Evolutionary conservation across 108 stramenopile genomes (phyloP).

Genomic region (Nitzschia palea): DNA sequence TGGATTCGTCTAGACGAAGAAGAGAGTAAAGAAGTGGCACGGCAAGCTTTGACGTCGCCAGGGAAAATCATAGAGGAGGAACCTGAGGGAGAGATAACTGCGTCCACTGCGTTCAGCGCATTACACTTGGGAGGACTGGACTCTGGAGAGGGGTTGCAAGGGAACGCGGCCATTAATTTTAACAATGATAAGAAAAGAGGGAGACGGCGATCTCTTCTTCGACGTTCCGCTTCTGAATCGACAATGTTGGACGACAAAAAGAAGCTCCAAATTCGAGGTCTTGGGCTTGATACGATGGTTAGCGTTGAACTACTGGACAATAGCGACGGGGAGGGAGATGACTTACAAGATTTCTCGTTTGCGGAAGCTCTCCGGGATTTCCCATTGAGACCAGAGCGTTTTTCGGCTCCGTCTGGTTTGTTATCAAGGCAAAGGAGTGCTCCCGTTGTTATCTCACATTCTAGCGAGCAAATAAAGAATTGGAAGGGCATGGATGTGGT

Average conservation of each 20-base stretch:
- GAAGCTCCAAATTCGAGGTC: slow-evolving; percentile 12
- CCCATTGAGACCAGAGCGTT: neutral
- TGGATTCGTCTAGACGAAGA: slow-evolving; percentile 22
- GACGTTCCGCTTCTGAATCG: slow-evolving; percentile 31
- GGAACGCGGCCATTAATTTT: neutral
- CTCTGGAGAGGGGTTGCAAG: neutral
- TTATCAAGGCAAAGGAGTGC: slow-evolving; percentile 2
- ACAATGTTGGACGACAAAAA: slow-evolving; percentile 32
- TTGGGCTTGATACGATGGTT: slow-evolving; percentile 5
- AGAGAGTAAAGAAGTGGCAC: slow-evolving; percentile 11
- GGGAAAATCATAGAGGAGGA: neutral
- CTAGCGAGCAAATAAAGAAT: slow-evolving; percentile 11
- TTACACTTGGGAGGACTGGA: slow-evolving; percentile 4
- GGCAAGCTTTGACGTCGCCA: slow-evolving; percentile 10
- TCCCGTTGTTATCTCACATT: neutral
- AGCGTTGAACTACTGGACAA: neutral
- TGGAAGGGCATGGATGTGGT: slow-evolving; percentile 29
- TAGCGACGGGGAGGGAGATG: slow-evolving; percentile 4
- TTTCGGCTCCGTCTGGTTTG: neutral
- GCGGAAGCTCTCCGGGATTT: neutral
- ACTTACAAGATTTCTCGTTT: neutral
- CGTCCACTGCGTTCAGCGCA: slow-evolving; percentile 17
- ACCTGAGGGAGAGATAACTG: neutral
- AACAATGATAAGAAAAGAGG: slow-evolving; percentile 26
- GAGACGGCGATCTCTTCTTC: slow-evolving; percentile 22